phyloP scores from a whole-genome alignment of 352 stramenopile species.

The Phytophthora kernoviae region DNA sequence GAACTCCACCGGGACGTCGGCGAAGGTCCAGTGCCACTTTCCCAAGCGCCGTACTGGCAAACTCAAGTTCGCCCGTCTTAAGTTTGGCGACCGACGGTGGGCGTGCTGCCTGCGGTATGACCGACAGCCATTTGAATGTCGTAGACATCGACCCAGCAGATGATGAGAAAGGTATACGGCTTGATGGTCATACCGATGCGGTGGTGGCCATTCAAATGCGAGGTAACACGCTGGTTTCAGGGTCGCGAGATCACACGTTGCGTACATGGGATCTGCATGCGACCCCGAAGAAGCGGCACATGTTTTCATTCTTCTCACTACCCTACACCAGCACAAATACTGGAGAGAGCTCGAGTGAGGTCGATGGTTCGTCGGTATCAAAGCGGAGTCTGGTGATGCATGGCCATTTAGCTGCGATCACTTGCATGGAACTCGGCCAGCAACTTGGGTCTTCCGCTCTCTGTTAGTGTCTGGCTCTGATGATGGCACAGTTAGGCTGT shows the following conservation, averaged over 20 bases:
- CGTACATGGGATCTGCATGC: slow-evolving; percentile 72
- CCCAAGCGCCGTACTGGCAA: slow-evolving; percentile 27
- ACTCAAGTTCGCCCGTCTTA: slow-evolving; percentile 46
- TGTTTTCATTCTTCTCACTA: slow-evolving; percentile 72
- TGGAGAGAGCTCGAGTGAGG: slow-evolving; percentile 33
- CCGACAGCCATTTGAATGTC: slow-evolving; percentile 44
- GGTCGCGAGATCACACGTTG: slow-evolving; percentile 73
- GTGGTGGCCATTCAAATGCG: slow-evolving; percentile 64
- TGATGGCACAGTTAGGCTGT: slow-evolving; percentile 74
- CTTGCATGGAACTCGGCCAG: slow-evolving; percentile 74
- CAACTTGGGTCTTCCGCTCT: slow-evolving; percentile 63
- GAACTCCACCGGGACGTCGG: slow-evolving; percentile 27
- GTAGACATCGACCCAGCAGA: slow-evolving; percentile 40
- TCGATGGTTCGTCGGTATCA: slow-evolving; percentile 63
- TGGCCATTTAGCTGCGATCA: slow-evolving; percentile 65
- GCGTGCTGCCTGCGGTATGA: slow-evolving; percentile 57
- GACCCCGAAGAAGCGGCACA: slow-evolving; percentile 57
- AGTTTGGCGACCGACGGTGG: slow-evolving; percentile 54
- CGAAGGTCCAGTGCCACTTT: slow-evolving; percentile 31
- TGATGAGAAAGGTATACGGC: slow-evolving; percentile 38
- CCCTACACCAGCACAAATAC: slow-evolving; percentile 16
- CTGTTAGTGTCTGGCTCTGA: slow-evolving; percentile 71
- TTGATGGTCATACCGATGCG: slow-evolving; percentile 65
- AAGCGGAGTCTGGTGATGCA: slow-evolving; percentile 67
- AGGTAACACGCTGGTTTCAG: slow-evolving; percentile 68